A percentile compares a stretch with the other conserved stretches of the same genome.
Conservation (phyloP, 2,329 filamentous ascomycete genomes). For the Teratosphaeria viscida region DNA sequence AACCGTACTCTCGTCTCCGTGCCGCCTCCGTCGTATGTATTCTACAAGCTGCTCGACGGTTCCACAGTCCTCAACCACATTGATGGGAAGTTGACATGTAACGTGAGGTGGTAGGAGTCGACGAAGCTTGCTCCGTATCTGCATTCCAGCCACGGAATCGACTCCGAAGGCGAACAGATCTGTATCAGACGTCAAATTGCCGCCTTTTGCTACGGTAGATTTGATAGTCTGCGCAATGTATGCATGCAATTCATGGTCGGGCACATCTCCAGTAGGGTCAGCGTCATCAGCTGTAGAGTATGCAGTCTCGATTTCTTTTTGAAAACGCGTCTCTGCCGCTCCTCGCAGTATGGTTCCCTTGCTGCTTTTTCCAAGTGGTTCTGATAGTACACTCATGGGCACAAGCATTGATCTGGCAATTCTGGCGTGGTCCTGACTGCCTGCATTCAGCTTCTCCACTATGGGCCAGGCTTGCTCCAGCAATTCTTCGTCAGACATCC, state of each 20-base stretch:
- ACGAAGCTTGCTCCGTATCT: slow-evolving; percentile 34
- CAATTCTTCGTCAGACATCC: slow-evolving; percentile 28
- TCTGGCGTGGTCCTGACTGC: slow-evolving; percentile 41
- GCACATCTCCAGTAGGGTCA: slow-evolving; percentile 3
- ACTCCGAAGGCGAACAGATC: slow-evolving; percentile 51
- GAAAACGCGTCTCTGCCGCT: slow-evolving; percentile 42
- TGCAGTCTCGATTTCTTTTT: slow-evolving; percentile 34
- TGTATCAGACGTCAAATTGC: slow-evolving; percentile 24
- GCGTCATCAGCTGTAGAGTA: slow-evolving; percentile 27
- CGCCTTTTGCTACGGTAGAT: slow-evolving; percentile 6
- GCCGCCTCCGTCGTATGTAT: slow-evolving; percentile 30
- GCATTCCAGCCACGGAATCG: slow-evolving; percentile 49
- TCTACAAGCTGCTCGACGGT: slow-evolving; percentile 36
- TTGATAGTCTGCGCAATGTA: slow-evolving; percentile 23
- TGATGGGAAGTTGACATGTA: slow-evolving; percentile 39
- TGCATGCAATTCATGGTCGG: slow-evolving; percentile 25
- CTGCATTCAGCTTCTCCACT: slow-evolving; percentile 39
- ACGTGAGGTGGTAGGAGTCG: slow-evolving; percentile 24
- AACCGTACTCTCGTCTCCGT: slow-evolving; percentile 20
- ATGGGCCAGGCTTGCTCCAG: slow-evolving; percentile 33
- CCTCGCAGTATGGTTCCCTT: slow-evolving; percentile 50
- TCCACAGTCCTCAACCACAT: slow-evolving; percentile 50
- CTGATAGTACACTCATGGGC: slow-evolving; percentile 28
- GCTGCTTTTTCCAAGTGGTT: slow-evolving; percentile 47
- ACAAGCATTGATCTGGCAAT: slow-evolving; percentile 43